Conservation (phyloP, 2,329 filamentous ascomycete genomes). For the Paracorniculantispora psalliotae region DNA sequence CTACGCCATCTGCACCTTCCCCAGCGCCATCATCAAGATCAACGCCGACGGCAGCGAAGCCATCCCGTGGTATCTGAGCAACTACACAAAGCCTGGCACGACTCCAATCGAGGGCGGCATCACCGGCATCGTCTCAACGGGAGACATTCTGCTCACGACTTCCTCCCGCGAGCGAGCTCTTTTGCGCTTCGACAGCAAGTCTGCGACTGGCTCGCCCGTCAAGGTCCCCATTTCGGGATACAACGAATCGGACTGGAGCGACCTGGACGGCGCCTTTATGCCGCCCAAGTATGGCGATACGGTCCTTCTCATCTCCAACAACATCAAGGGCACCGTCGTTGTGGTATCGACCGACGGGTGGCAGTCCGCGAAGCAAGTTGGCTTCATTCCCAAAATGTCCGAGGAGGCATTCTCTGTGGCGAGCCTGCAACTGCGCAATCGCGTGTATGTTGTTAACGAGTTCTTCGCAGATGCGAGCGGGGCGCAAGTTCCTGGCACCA, state of each 20-base stretch:
- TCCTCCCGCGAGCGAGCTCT: slow-evolving; percentile 28
- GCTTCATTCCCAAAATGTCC: slow-evolving; percentile 23
- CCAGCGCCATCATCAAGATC: slow-evolving; percentile 31
- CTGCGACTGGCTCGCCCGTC: not conserved
- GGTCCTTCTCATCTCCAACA: slow-evolving; percentile 30
- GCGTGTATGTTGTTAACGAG: not conserved
- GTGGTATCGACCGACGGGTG: slow-evolving; percentile 32
- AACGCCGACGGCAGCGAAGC: slow-evolving; percentile 24
- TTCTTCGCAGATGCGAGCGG: not conserved
- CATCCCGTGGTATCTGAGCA: slow-evolving; percentile 29
- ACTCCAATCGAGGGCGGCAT: slow-evolving; percentile 16
- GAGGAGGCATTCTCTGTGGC: slow-evolving; percentile 16
- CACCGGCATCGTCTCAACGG: not conserved
- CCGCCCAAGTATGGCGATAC: slow-evolving; percentile 29
- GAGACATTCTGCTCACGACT: slow-evolving; percentile 24
- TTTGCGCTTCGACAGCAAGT: slow-evolving; percentile 29
- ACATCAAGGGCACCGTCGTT: slow-evolving; percentile 29
- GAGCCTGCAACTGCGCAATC: slow-evolving; percentile 14
- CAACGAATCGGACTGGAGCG: not conserved
- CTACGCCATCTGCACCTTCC: slow-evolving; percentile 34
- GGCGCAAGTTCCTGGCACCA: not conserved
- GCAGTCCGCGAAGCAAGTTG: slow-evolving; percentile 31
- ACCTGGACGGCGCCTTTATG: slow-evolving; percentile 28
- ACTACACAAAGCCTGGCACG: slow-evolving; percentile 17
- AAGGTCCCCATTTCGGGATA: not conserved